These are phyloP conservation scores for Crataegus laevigata DNA, from an alignment of 306 rosid genomes.

Conservation along the genomic window DNA sequence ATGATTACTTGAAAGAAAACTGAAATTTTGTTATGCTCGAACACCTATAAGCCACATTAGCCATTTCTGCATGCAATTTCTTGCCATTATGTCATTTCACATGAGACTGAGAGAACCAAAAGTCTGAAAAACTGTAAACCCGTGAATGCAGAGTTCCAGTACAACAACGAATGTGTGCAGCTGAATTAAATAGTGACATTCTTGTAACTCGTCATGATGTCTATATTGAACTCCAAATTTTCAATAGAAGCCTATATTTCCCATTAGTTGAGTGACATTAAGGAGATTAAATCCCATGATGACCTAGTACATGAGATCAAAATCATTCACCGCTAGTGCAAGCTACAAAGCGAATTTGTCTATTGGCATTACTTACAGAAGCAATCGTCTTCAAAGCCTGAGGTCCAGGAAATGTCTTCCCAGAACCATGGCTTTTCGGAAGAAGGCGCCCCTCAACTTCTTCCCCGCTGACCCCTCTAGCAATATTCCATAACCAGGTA, in stretches of 20 bases:
- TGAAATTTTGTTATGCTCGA: too few species aligned
- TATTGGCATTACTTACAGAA: slow-evolving; percentile 43
- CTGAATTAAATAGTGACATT: neutral
- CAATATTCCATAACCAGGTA: slow-evolving; percentile 95
- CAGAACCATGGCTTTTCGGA: slow-evolving; percentile 97
- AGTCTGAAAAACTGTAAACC: neutral
- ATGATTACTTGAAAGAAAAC: too few species aligned
- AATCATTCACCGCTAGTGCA: neutral
- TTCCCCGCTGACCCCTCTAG: slow-evolving; percentile 85
- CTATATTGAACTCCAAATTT: neutral
- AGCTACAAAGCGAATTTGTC: neutral
- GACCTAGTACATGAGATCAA: neutral
- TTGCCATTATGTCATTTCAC: neutral
- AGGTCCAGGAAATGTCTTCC: slow-evolving; percentile 94
- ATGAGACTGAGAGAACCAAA: neutral
- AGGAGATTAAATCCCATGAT: neutral
- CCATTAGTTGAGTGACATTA: neutral
- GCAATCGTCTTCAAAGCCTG: slow-evolving; percentile 66
- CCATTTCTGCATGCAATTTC: neutral
- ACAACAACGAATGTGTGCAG: neutral
- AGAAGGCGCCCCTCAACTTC: slow-evolving; percentile 89
- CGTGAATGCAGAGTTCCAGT: neutral
- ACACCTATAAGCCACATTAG: neutral
- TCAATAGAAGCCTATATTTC: neutral
- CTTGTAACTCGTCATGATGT: neutral